A percentile compares a stretch with the other conserved stretches of the same genome.
These are phyloP conservation scores for Moelleriella libera DNA, from an alignment of 2,329 filamentous ascomycete genomes.

Conservation along the genomic window DNA sequence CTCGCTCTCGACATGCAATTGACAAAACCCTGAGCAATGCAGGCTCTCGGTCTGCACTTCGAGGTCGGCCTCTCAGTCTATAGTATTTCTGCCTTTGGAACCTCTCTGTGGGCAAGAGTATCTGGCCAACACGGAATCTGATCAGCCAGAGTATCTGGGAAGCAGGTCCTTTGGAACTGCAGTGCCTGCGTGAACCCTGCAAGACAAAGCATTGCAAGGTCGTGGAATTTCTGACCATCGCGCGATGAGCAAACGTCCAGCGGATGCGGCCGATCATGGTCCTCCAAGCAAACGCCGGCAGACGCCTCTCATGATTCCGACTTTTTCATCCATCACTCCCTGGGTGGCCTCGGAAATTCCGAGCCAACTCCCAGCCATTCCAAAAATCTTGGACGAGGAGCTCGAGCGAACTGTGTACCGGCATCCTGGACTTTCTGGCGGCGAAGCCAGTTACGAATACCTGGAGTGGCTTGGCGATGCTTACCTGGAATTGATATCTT, in stretches of 20 bases:
- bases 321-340: conserved; percentile 18
- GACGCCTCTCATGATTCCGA: conserved; percentile 1
- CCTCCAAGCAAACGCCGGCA: not conserved
- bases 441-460: conserved; percentile 49
- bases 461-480: conserved; percentile 85
- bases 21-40: too few species aligned
- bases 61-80: too few species aligned
- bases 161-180: too few species aligned
- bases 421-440: conserved; percentile 35
- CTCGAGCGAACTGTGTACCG: conserved; percentile 53
- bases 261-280: not conserved
- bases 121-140: too few species aligned
- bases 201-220: too few species aligned
- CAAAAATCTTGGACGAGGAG: conserved; percentile 41
- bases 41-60: too few species aligned
- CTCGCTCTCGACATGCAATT: too few species aligned
- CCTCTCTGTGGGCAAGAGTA: too few species aligned
- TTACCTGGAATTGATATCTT: conserved; percentile 65
- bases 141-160: too few species aligned
- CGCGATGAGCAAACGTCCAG: not conserved
- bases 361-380: conserved; percentile 39
- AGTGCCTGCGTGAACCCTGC: too few species aligned
- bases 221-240: too few species aligned
- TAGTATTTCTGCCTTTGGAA: too few species aligned
- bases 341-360: conserved; percentile 39